Base-by-base conservation (phyloP, 495 filamentous ascomycete species). In the Talaromyces proteolyticus region DNA sequence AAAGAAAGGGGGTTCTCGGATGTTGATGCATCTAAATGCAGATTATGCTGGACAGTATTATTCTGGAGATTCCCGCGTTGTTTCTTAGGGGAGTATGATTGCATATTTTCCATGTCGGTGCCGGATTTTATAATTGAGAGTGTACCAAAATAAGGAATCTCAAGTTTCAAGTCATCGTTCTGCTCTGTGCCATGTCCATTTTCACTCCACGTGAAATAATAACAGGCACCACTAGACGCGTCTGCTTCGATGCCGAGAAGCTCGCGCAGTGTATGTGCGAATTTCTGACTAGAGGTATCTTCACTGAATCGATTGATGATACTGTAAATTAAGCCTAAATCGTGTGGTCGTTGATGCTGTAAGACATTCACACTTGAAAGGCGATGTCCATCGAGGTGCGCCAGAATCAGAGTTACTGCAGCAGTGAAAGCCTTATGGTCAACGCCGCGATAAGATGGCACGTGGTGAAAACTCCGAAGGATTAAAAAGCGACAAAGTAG, bases 361-460 rank as follows among this genome's bases (percentile, higher is more conserved):
- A 72, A 57, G 0, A 61, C 50, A 23, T 57, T 49, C 20, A 56
- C 60, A 25, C 51, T 49, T 11, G 51, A 40, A 3, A 55, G 53
- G 14, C 57, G 42, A 44, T 67, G 64, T 50, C 57, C 61, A 14
- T 66, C 58, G 17, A 77, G 56, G 41, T 76, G 65, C 16, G 68
- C 61, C n/a, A 79, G 61, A 3, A 76, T 53, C 16, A 80, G 59
- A 5, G 72, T 50, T 3, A 74, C 58, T 17, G 73, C 64, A 3
- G 66, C 63, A 0, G 63, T 70, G 57, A 78, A 79, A 16, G 57
- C 73, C 51, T 77, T 68, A 42, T 76, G 77, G 49, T 80, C 77
- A 14, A 74, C 52, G 3, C 70, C 58, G 22, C 75, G 73, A 60
- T 74, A 78, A 45, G 69, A 57, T 37, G 64, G 61, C n/a, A 64